Base-by-base conservation (phyloP, 2,329 filamentous ascomycete species). In the Magnaporthales sp. region DNA sequence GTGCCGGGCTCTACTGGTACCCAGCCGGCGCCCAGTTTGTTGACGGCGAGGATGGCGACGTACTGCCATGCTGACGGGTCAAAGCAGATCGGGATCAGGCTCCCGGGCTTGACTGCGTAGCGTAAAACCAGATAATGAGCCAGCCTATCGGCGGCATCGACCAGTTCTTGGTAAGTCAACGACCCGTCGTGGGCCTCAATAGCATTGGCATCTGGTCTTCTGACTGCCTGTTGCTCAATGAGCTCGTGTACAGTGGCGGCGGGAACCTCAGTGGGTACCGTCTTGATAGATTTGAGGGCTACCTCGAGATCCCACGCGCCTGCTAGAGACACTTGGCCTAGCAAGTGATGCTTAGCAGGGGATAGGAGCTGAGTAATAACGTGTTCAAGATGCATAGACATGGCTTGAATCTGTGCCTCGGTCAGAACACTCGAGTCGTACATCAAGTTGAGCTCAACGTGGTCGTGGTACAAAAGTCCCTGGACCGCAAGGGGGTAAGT, bases 1-100 rank as follows among this genome's bases (percentile, higher is more conserved):
- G 31, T 32, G 9, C 56, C n/a, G 1, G 67, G 67, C 58, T 72
- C 69, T 11, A 71, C 67, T 13, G 68, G 69, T 10, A 71, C 66
- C 66, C 69, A 72, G n/a, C 69, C 71, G 15, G 68, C 73, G 19
- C 74, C 73, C 4, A 71, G 68, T 66, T 74, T 72, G 24, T 72
- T 68, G 31, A 72, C 68, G 24, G 68, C 73, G 3, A 74, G 26
- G 26, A 71, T 67, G 19, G 68, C 68, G 0, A 73, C 66, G 1
- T 70, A 63, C 24, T 68, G 68, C 68, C 67, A 69, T 19, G 62
- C 62, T 30, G 62, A 24, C 22, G 26, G 71, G 0, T 70, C 71
- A 26, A 66, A 66, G 65, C 70, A 70, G 62, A 72, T 69, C 64
- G 71, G 70, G 63, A 73, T 69, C 68, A 73, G 70, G 66, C 69